Percentiles rank a stretch among this genome's conserved stretches.
Evolutionary conservation across 2,329 filamentous ascomycete species (phyloP).

Genomic region (Sarocladiaceae sp.): DNA sequence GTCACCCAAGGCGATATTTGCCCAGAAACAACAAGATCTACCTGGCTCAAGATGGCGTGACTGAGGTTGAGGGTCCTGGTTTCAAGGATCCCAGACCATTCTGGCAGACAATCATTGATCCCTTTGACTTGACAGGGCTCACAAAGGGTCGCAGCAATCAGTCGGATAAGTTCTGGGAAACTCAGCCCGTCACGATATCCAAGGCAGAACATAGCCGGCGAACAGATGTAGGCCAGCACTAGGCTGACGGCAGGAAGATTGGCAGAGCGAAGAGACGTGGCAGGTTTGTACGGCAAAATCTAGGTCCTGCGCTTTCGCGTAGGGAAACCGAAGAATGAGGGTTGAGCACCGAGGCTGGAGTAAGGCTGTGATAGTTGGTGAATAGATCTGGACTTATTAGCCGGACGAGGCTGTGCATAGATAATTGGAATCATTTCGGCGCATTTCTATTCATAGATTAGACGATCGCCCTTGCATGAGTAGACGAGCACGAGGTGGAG

Average conservation of each 20-base stretch:
- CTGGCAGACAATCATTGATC: constrained; percentile 34
- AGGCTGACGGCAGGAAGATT: not conserved
- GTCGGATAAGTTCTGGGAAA: constrained; percentile 30
- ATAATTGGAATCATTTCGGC: not conserved
- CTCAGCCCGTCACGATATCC: not conserved
- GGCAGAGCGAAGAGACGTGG: too few relatives aligned
- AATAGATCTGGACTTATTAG: too few relatives aligned
- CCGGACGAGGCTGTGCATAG: too few relatives aligned
- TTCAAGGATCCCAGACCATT: constrained; percentile 42
- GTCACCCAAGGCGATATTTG: constrained; percentile 45
- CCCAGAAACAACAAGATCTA: constrained; percentile 43
- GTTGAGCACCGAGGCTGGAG: too few relatives aligned
- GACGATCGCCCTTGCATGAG: not conserved
- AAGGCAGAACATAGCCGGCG: too few relatives aligned
- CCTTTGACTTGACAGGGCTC: constrained; percentile 31
- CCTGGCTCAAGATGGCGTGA: constrained; percentile 40
- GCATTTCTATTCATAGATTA: not conserved
- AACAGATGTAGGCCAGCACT: too few relatives aligned
- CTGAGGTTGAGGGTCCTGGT: constrained; percentile 41
- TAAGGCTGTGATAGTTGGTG: not conserved
- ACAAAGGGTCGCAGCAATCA: constrained; percentile 23
- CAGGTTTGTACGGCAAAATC: too few relatives aligned
- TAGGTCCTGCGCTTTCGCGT: too few relatives aligned
- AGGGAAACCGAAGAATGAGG: too few relatives aligned
- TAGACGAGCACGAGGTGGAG: not conserved